Conservation (phyloP, 2,329 filamentous ascomycete genomes). For the Parascedosporium putredinis region DNA sequence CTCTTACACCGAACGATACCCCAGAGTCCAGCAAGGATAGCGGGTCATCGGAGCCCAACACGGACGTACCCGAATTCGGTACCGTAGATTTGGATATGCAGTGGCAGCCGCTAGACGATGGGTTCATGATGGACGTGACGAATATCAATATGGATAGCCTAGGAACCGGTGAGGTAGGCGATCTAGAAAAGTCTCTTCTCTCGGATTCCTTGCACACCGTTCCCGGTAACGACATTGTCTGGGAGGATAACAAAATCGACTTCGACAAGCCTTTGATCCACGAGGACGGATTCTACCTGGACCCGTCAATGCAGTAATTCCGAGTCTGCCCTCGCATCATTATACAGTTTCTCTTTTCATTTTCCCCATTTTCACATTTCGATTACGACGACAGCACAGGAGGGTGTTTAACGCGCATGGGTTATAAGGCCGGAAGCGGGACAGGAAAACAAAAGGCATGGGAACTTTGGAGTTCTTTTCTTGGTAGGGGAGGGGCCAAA, state of each 20-base stretch:
- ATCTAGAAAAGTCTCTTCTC: constrained; percentile 9
- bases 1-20: constrained; percentile 51
- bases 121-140: constrained; percentile 32
- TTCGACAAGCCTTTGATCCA: constrained; percentile 44
- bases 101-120: constrained; percentile 39
- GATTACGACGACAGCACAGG: background rate
- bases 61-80: constrained; percentile 45
- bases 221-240: constrained; percentile 23
- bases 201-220: constrained; percentile 17
- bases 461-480: constrained; percentile 1
- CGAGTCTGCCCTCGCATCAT: too few relatives aligned
- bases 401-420: too few relatives aligned
- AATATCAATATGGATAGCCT: constrained; percentile 20
- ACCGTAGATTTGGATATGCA: constrained; percentile 40
- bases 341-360: background rate
- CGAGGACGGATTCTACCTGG: constrained; percentile 31
- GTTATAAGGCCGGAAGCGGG: background rate
- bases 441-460: background rate
- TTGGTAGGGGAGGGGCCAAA: too few relatives aligned
- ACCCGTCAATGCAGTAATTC: constrained; percentile 13
- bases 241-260: constrained; percentile 40
- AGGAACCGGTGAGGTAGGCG: background rate
- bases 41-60: constrained; percentile 48
- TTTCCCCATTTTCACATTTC: constrained; percentile 1
- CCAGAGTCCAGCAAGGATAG: constrained; percentile 54